Percentiles rank a stretch among this genome's conserved stretches.
These are phyloP conservation scores for Lactarius hatsudake DNA, from an alignment of 768 basidiomycete genomes.

Conservation along the genomic window DNA sequence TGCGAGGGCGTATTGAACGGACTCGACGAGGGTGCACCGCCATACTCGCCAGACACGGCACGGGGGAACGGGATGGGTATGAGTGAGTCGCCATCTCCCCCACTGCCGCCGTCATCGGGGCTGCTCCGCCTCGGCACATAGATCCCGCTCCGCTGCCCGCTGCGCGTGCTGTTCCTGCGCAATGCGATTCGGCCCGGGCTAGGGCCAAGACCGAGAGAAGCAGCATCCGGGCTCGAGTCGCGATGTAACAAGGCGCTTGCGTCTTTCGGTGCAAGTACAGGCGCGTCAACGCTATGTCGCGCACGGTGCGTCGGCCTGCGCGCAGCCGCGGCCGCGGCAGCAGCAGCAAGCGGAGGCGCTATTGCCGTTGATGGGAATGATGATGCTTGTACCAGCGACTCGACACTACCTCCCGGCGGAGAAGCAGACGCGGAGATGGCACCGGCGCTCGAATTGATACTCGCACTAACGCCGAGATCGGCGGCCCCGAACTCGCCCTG, in stretches of 20 bases:
- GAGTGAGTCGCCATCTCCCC: slow-evolving; percentile 34
- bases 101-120: slow-evolving; percentile 19
- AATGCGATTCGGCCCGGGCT: slow-evolving; percentile 43
- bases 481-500: neutral
- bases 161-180: slow-evolving; percentile 48
- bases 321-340: slow-evolving; percentile 32
- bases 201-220: slow-evolving; percentile 33
- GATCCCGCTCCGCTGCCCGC: slow-evolving; percentile 13
- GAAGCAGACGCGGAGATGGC: neutral
- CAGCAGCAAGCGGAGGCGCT: neutral
- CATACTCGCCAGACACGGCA: slow-evolving; percentile 51
- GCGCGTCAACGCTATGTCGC: slow-evolving; percentile 58
- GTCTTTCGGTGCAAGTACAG: slow-evolving; percentile 39
- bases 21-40: slow-evolving; percentile 37
- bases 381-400: slow-evolving; percentile 41
- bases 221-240: slow-evolving; percentile 58
- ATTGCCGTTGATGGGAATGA: neutral
- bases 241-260: slow-evolving; percentile 36
- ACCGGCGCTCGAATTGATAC: neutral
- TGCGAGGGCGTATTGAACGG: slow-evolving; percentile 17
- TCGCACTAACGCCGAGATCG: slow-evolving; percentile 1
- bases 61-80: slow-evolving; percentile 62
- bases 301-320: slow-evolving; percentile 63
- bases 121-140: slow-evolving; percentile 21
- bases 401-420: slow-evolving; percentile 36